Evolutionary conservation across 805 yeast genomes (phyloP), one percentile per base, ranked within the genome.

Genomic region (Wickerhamomyces hampshirensis): DNA sequence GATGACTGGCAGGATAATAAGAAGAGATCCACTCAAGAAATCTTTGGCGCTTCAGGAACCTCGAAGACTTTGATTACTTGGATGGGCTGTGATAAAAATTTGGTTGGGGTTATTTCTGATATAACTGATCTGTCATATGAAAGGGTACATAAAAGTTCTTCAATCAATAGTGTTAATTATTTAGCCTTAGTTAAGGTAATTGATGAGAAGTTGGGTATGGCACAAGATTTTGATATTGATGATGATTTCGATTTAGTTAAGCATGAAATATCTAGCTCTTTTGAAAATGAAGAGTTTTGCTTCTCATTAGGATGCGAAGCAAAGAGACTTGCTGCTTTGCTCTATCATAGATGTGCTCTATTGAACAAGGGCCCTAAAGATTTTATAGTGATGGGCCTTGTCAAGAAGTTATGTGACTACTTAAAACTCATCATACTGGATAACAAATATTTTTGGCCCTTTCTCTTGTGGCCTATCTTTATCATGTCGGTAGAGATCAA

Each of bases 381-480:
- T 14, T 21, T 27, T n/a, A n/a, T 23, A 12, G 14, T 30, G 9
- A 29, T 10, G 3, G 17, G 21, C 11, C 12, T 29, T 15, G 37
- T 39, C 9, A 8, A 4, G 4, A 24, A 29, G 14, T 6, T 39
- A 14, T 11, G 36, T 2, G 16, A 18, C 13, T 39, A 35, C 23
- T 19, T 39, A 7, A 35, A 33, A 9, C 35, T 27, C 15, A 32
- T 39, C 11, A 26, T 39, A 2, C 14, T 28, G 16, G 38, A 39
- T 13, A 32, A 33, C 23, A n/a, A 13, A 9, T 32, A 32, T 12
- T 24, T 13, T 10, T 39, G 43, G 43, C 18, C 37, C 12, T 39
- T 39, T 17, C 18, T 39, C 4, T n/a, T 39, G n/a, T 39, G 43
- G 43, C 37, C 39, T 15, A 35, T 34, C 11, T 39, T 35, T 14